A percentile compares a stretch with the other conserved stretches of the same genome.
Conservation (phyloP, 495 filamentous ascomycete species). For the Letharia columbiana region DNA sequence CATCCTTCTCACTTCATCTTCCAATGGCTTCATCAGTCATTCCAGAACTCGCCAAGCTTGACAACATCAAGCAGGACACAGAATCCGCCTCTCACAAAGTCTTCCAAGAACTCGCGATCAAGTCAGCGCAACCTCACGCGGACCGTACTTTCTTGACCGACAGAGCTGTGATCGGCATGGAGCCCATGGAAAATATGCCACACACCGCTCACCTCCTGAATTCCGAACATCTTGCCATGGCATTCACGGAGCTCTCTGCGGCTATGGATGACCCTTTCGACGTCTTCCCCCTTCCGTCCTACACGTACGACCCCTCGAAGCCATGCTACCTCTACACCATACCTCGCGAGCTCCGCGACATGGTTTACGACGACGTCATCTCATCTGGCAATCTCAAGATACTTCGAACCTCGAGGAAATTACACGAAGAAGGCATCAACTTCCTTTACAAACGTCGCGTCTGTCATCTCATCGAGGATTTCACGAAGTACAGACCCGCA, state of each 20-base stretch:
- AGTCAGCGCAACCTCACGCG: not conserved
- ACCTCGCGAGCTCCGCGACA: constrained; percentile 7
- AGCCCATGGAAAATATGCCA: not conserved
- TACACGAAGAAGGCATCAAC: no score
- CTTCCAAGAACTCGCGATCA: not conserved
- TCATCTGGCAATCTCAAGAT: not conserved
- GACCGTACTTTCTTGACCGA: not conserved
- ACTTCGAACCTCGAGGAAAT: not conserved
- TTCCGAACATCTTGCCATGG: not conserved
- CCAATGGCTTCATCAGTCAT: not conserved
- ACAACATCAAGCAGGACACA: not conserved
- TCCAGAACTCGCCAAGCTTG: not conserved
- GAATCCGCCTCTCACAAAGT: not conserved
- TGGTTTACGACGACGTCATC: not conserved
- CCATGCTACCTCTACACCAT: constrained; percentile 1
- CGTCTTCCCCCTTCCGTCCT: not conserved
- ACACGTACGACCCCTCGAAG: not conserved
- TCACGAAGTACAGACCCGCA: no score
- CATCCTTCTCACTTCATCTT: not conserved
- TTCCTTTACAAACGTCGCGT: no score
- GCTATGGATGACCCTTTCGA: not conserved
- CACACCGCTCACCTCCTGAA: not conserved
- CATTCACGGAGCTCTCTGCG: not conserved
- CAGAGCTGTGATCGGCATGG: not conserved
- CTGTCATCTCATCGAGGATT: no score